Conservation (phyloP, 345 rosid species). For the Salix purpurea region DNA sequence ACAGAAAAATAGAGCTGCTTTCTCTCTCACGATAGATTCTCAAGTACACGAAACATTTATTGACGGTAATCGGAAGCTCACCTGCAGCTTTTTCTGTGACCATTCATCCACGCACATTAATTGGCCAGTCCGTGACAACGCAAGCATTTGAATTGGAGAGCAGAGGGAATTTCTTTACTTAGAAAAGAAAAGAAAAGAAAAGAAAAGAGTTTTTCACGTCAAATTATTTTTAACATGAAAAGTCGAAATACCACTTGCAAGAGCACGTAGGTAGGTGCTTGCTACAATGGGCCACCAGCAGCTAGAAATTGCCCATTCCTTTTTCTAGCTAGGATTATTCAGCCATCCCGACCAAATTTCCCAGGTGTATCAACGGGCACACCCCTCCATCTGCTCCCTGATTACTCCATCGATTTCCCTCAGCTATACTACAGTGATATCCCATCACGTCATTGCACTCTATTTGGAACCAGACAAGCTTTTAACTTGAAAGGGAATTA, state of each 20-base stretch:
- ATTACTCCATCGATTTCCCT: neutral
- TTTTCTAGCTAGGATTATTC: neutral
- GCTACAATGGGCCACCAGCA: neutral
- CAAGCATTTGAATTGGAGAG: neutral
- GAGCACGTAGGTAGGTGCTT: neutral
- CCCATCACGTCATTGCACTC: neutral
- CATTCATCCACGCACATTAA: neutral
- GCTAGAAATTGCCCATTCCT: neutral
- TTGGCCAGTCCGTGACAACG: neutral
- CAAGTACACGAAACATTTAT: neutral
- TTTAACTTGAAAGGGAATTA: neutral
- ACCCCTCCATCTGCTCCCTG: neutral
- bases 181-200: neutral
- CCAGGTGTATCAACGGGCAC: neutral
- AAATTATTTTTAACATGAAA: no score
- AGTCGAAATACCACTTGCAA: neutral
- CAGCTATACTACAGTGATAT: neutral
- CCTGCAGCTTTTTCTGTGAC: neutral
- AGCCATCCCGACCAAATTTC: constrained; percentile 1
- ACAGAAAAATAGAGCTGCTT: no score
- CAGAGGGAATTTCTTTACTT: neutral
- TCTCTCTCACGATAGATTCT: neutral
- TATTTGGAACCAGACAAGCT: neutral
- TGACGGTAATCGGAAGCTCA: neutral
- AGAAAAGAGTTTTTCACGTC: no score